Evolutionary conservation across 495 filamentous ascomycete species (phyloP).

Genomic region (Penicillium turbatum): DNA sequence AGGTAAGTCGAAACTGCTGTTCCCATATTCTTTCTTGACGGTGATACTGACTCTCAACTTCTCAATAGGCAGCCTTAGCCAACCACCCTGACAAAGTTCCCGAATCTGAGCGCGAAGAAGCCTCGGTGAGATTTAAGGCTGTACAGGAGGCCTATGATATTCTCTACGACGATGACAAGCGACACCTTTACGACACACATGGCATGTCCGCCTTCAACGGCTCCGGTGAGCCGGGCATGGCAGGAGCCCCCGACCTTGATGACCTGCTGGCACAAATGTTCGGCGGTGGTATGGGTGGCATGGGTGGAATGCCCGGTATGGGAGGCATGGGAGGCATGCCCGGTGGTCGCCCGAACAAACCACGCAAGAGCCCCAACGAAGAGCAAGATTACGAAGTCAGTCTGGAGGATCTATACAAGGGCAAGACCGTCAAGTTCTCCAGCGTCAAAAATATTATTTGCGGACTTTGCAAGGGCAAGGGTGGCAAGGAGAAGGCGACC

Average conservation of each 20-base stretch:
- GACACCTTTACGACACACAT: slow-evolving; percentile 84
- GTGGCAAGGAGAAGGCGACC: slow-evolving; percentile 89
- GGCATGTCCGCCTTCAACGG: slow-evolving; percentile 93
- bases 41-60: slow-evolving; percentile 12
- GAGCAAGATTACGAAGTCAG: slow-evolving; percentile 86
- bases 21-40: background rate
- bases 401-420: slow-evolving; percentile 94
- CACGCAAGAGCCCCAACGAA: slow-evolving; percentile 72
- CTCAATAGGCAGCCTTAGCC: slow-evolving; percentile 69
- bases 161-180: slow-evolving; percentile 91
- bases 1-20: slow-evolving; percentile 50
- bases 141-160: slow-evolving; percentile 96
- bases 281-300: slow-evolving; percentile 52
- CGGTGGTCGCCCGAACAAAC: slow-evolving; percentile 52
- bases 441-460: slow-evolving; percentile 92
- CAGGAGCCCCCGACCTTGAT: slow-evolving; percentile 73
- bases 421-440: slow-evolving; percentile 93
- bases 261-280: slow-evolving; percentile 95
- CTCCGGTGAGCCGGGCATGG: slow-evolving; percentile 60
- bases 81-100: slow-evolving; percentile 96
- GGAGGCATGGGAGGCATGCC: slow-evolving; percentile 56
- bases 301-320: slow-evolving; percentile 50
- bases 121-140: slow-evolving; percentile 86
- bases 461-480: slow-evolving; percentile 76
- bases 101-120: slow-evolving; percentile 74